phyloP scores from a whole-genome alignment of 139 green algal species.

The Marvania coccoides region DNA sequence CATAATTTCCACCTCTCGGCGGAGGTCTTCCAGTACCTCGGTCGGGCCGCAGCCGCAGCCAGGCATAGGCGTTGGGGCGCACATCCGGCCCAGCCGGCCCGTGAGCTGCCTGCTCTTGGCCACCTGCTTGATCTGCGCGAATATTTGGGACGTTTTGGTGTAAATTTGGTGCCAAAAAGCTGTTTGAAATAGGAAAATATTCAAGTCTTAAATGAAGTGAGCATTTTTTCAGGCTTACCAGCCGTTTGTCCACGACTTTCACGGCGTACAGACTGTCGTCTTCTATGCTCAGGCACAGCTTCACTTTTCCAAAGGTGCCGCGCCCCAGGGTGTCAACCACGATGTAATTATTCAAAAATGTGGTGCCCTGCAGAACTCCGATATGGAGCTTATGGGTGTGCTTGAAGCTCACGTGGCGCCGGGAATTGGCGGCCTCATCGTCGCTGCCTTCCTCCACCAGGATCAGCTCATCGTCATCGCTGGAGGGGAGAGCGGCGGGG shows the following conservation, averaged over 20 bases:
- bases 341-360: conserved; percentile 78
- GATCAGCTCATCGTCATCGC: background rate
- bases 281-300: conserved; percentile 77
- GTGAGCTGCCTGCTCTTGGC: background rate
- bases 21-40: conserved; percentile 8
- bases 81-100: background rate
- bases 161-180: no score
- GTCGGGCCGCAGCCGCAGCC: conserved; percentile 13
- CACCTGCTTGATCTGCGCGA: background rate
- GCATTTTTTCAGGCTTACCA: no score
- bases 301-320: conserved; percentile 75
- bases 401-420: background rate
- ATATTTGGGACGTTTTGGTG: no score
- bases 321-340: conserved; percentile 72
- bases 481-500: background rate
- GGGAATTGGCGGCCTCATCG: background rate
- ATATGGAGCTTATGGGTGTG: conserved; percentile 20
- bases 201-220: no score
- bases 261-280: conserved; percentile 74
- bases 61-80: background rate
- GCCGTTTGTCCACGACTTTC: conserved; percentile 57
- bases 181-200: no score
- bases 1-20: conserved; percentile 59
- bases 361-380: conserved; percentile 37
- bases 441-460: background rate